Evolutionary conservation across 2,329 filamentous ascomycete genomes (phyloP), one percentile per base, ranked within the genome.

Genomic region (Aspergillus spinulosporus): DNA sequence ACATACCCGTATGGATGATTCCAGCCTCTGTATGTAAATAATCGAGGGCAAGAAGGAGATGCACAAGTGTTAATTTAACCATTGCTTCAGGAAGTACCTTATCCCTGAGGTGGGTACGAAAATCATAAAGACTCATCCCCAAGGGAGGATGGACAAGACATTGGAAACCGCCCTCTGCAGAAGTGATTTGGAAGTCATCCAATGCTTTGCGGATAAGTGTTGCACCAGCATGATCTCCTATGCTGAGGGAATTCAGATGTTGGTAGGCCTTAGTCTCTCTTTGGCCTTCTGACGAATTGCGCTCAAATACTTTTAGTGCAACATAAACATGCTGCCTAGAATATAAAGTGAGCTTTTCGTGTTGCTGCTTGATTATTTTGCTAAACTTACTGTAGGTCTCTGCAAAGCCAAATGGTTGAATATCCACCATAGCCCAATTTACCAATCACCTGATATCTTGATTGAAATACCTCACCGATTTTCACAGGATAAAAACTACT

Each of bases 321-420:
- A 66, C 62, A 62, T 72, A 73, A 4, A 15, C 29, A 47, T 53
- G 5, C 29, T 57, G 1, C 3, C 32, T 45, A 14, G 7, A 11
- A 5, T 26, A 26, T 46, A 40, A 14, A 53, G 42, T 45, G 7
- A 40, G 15, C n/a, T 21, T 7, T 42, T 15, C 49, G 2, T 21
- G 42, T 50, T n/a, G 49, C 47, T 32, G 36, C 11, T 7, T 2
- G 15, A 43, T 28, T 12, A 9, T 7, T 58, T 28, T 12, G 37
- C 5, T 58, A 59, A 49, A 26, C 31, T 45, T 53, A 69, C 68
- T 65, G 62, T 8, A 74, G 62, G 59, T 78, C 73, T 31, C 64
- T 68, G n/a, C 73, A 74, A 12, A 79, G 69, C 75, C 75, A 78
- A 7, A 74, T 72, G 0, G 75, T 79, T 1, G 75, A 78, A 28